Percentiles rank a stretch among this genome's conserved stretches.
Evolutionary conservation across 23 red algal species (phyloP).

Genomic region (Cyanidiococcus yangmingshanensis): DNA sequence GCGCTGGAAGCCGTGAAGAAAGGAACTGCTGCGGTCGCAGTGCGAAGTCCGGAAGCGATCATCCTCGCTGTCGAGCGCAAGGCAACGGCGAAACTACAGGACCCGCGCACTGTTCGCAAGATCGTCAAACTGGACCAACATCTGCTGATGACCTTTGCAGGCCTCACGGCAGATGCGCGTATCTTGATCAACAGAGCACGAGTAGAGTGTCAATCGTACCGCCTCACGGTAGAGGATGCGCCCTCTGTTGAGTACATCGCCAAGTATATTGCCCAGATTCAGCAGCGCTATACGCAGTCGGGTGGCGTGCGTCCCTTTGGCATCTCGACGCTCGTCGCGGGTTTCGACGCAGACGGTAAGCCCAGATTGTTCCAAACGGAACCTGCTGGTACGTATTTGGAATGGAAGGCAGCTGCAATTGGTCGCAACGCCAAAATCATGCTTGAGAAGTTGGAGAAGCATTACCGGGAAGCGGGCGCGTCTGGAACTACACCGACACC

Average conservation of each 20-base stretch:
- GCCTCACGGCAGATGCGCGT: constrained; percentile 89
- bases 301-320: constrained; percentile 97
- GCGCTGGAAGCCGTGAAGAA: constrained; percentile 95
- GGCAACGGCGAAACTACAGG: constrained; percentile 87
- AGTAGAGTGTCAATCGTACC: constrained; percentile 92
- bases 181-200: constrained; percentile 87
- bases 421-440: constrained; percentile 92
- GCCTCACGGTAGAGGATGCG: constrained; percentile 95
- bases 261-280: constrained; percentile 72
- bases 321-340: constrained; percentile 77
- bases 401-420: constrained; percentile 96
- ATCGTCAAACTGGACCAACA: constrained; percentile 72
- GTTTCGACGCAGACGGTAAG: constrained; percentile 90
- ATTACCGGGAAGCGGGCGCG: constrained; percentile 50
- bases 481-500: constrained; percentile 35
- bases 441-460: constrained; percentile 92
- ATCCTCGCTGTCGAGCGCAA: constrained; percentile 92
- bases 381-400: constrained; percentile 83
- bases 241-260: constrained; percentile 93
- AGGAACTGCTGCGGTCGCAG: constrained; percentile 89
- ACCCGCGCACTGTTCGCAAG: constrained; percentile 92
- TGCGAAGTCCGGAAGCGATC: constrained; percentile 59
- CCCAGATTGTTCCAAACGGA: constrained; percentile 90
- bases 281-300: constrained; percentile 93
- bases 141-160: constrained; percentile 89